Conservation (phyloP, 2,329 filamentous ascomycete species). For the Talaromyces marneffei region DNA sequence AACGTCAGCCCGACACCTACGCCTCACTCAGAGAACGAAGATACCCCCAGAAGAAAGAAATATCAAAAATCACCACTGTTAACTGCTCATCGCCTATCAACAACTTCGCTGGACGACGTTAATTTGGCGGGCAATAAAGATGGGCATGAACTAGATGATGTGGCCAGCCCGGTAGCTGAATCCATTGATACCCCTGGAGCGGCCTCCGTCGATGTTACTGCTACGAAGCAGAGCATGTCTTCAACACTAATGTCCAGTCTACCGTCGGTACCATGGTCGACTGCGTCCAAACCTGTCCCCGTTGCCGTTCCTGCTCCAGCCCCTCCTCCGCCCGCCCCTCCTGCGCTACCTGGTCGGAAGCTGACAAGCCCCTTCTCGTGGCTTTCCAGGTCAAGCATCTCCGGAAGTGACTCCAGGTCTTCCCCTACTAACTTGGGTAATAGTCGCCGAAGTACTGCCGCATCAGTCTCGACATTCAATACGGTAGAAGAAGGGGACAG, state of each 20-base stretch:
- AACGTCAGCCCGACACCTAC: constrained; percentile 21
- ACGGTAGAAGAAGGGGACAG: constrained; percentile 67
- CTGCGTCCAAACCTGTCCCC: constrained; percentile 21
- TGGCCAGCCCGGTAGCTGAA: constrained; percentile 22
- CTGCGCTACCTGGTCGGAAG: constrained; percentile 53
- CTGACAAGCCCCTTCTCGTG: constrained; percentile 83
- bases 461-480: constrained; percentile 69
- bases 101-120: constrained; percentile 58
- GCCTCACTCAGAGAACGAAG: constrained; percentile 26
- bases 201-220: constrained; percentile 29
- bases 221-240: constrained; percentile 28
- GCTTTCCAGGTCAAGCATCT: constrained; percentile 60
- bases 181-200: constrained; percentile 26
- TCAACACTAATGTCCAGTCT: constrained; percentile 60
- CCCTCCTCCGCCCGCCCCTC: constrained; percentile 31
- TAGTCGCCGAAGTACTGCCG: constrained; percentile 66
- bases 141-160: constrained; percentile 27
- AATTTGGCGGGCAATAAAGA: constrained; percentile 59
- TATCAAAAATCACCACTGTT: constrained; percentile 48
- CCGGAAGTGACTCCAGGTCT: constrained; percentile 50
- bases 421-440: constrained; percentile 47
- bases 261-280: constrained; percentile 45
- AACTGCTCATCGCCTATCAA: constrained; percentile 51
- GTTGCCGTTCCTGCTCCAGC: constrained; percentile 34
- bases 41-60: constrained; percentile 31